Evolutionary conservation across 2,329 filamentous ascomycete genomes (phyloP).

Genomic region (Pestalotiopsis sp.): DNA sequence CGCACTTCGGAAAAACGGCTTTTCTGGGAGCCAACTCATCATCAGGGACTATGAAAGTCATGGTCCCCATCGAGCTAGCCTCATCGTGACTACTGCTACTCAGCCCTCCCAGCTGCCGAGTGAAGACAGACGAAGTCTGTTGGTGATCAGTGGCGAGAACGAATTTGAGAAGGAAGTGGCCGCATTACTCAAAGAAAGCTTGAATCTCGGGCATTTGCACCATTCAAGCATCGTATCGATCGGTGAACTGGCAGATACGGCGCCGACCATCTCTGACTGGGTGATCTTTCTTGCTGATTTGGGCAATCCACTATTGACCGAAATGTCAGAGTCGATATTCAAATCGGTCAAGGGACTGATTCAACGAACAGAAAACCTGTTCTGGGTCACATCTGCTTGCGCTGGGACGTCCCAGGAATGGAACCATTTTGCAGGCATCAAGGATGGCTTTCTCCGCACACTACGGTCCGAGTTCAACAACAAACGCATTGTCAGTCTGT

Average conservation of each 20-base stretch:
- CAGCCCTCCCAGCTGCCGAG: not conserved
- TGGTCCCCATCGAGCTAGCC: constrained; percentile 23
- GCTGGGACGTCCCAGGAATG: constrained; percentile 9
- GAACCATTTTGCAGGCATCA: constrained; percentile 19
- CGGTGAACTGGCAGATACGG: not conserved
- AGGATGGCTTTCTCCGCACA: constrained; percentile 28
- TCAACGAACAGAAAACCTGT: constrained; percentile 19
- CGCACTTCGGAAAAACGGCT: constrained; percentile 20
- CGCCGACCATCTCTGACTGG: not conserved
- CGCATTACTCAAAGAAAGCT: not conserved
- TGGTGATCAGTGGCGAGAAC: not conserved
- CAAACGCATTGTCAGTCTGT: constrained; percentile 24
- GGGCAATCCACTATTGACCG: constrained; percentile 26
- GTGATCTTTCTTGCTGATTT: constrained; percentile 26
- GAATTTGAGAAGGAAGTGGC: not conserved
- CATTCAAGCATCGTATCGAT: not conserved
- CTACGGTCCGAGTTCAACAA: constrained; percentile 28
- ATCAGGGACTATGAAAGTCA: constrained; percentile 23
- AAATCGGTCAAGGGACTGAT: constrained; percentile 23
- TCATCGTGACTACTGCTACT: constrained; percentile 21
- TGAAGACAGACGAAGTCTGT: not conserved
- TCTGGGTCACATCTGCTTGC: constrained; percentile 28
- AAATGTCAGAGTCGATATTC: constrained; percentile 24
- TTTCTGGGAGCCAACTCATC: constrained; percentile 25
- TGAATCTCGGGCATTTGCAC: not conserved